Evolutionary conservation across 2,329 filamentous ascomycete genomes (phyloP), one percentile per base, ranked within the genome.

Genomic region (Xylariales sp.): DNA sequence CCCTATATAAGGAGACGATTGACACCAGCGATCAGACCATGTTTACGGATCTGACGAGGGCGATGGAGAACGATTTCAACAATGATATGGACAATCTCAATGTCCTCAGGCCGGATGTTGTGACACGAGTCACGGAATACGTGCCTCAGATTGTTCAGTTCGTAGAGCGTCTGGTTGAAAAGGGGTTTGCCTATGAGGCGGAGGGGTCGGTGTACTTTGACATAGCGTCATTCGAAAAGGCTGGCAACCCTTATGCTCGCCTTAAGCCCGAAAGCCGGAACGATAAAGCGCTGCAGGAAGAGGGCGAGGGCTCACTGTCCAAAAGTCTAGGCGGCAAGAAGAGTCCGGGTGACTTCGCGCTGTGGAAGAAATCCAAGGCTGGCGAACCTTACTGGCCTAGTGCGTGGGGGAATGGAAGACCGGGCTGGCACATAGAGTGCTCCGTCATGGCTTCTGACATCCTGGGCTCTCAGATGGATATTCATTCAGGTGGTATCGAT

Each of bases 341-440:
- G 38, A 82, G 79, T 17, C 70, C 82, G 2, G 83, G 85, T 6
- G 90, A 97, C 54, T 97, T 97, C 63, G 90, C 89, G 1, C 69
- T 97, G 2, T 96, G 89, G 90, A 97, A 97, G 61, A 81, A 83
- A 38, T 90, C 85, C 2, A 96, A 95, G 65, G 79, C 87, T 12
- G 91, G 91, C 29, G 91, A 97, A 69, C 91, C 91, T 1, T 85
- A 79, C 48, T 97, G 91, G 91, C 72, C 81, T 5, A 93, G 85
- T 50, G 81, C 81, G 4, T 97, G 91, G 90, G 89, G 91, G 5
- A 73, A 81, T 40, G 90, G 90, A 5, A 74, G 91, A 30, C 91
- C 91, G 1, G 91, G 91, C 14, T 97, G 91, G 91, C 91, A 96
- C 56, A 96, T 96, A 54, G 90, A 96, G 66, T 96, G 91, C 78